Conservation (phyloP, 2,329 filamentous ascomycete genomes). For the Dryadomyces quercus-mongolicae region DNA sequence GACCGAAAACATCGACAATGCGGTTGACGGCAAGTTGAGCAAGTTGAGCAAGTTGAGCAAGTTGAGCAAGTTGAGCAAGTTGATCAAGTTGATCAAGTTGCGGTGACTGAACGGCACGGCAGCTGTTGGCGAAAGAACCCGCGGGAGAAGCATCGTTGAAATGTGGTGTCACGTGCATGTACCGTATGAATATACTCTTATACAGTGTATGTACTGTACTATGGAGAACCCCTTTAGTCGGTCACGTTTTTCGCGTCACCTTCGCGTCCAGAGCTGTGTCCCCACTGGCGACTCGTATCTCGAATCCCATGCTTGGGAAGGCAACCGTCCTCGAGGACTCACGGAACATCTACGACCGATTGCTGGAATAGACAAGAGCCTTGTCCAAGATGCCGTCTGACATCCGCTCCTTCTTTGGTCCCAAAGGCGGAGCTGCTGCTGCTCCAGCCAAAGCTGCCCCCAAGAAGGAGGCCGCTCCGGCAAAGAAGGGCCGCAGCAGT, state of each 20-base stretch:
- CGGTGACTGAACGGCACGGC: too few relatives aligned
- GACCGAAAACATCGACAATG: too few relatives aligned
- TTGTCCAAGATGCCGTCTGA: slow-evolving; percentile 47
- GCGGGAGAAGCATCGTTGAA: too few relatives aligned
- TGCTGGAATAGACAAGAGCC: background rate
- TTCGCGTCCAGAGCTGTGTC: slow-evolving; percentile 20
- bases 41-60: too few relatives aligned
- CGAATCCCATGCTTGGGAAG: too few relatives aligned
- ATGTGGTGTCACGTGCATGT: too few relatives aligned
- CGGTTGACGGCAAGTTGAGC: too few relatives aligned
- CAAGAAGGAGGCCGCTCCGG: slow-evolving; percentile 15
- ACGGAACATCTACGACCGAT: background rate
- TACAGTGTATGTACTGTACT: background rate
- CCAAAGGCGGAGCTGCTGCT: slow-evolving; percentile 34
- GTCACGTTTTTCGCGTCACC: slow-evolving; percentile 32
- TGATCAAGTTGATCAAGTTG: too few relatives aligned
- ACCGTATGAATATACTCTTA: background rate
- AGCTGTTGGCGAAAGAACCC: too few relatives aligned
- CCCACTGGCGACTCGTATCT: background rate
- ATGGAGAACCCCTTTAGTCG: background rate
- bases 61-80: too few relatives aligned
- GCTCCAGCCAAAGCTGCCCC: slow-evolving; percentile 24
- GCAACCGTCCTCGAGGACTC: background rate
- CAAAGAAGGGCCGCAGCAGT: slow-evolving; percentile 15
- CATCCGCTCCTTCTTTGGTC: slow-evolving; percentile 64